These are phyloP conservation scores for Chenopodium formosanum DNA, from an alignment of 148 eudicot genomes.

Conservation along the genomic window DNA sequence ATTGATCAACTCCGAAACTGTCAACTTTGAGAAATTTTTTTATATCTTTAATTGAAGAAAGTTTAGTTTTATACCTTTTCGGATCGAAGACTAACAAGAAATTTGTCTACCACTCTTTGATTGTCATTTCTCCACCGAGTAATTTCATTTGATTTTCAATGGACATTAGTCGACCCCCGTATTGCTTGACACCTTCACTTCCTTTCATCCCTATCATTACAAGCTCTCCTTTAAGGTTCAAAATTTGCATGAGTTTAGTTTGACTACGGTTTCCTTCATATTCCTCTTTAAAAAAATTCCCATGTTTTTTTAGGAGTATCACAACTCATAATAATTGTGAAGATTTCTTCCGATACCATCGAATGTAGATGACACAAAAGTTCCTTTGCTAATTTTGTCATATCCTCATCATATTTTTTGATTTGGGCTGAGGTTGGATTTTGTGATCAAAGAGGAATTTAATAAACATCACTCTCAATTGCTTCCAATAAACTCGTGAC, in stretches of 20 bases:
- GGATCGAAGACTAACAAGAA: too few species aligned
- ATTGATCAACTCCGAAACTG: background rate
- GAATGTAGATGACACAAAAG: background rate
- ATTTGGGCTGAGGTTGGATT: too few species aligned
- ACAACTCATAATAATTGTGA: background rate
- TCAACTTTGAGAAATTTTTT: background rate
- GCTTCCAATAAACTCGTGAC: too few species aligned
- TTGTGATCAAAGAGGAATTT: too few species aligned
- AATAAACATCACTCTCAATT: too few species aligned
- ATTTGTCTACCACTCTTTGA: too few species aligned
- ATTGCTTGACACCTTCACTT: background rate
- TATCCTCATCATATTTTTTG: too few species aligned
- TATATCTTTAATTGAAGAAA: background rate
- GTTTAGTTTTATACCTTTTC: too few species aligned
- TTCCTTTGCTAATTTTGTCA: too few species aligned
- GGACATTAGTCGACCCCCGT: background rate
- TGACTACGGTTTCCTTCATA: background rate
- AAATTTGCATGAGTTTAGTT: background rate
- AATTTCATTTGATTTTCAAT: background rate
- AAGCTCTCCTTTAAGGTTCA: background rate
- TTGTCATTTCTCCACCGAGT: background rate
- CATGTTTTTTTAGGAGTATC: too few species aligned
- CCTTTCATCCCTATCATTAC: background rate
- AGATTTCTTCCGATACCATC: background rate
- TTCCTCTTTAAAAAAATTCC: too few species aligned